phyloP scores from a whole-genome alignment of 768 basidiomycete genomes.

The Coprinopsis strossmayeri region DNA sequence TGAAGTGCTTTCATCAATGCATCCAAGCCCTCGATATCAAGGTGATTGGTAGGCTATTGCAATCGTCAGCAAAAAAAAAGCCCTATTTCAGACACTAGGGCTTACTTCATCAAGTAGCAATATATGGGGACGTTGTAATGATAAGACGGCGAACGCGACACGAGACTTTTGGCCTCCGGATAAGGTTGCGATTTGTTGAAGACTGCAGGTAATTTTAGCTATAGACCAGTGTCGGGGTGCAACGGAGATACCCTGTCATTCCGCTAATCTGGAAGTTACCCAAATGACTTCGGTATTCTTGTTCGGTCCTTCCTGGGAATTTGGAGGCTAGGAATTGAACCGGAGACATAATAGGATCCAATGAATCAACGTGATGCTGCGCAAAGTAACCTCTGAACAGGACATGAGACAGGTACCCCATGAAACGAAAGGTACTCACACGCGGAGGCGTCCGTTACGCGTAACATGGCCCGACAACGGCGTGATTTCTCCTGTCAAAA shows the following conservation, averaged over 20 bases:
- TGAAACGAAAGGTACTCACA: slow-evolving; percentile 42
- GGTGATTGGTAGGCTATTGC: slow-evolving; percentile 81
- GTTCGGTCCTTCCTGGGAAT: slow-evolving; percentile 92
- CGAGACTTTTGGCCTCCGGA: slow-evolving; percentile 96
- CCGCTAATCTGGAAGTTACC: slow-evolving; percentile 98
- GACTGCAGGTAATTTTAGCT: slow-evolving; percentile 31
- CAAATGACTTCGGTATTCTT: slow-evolving; percentile 92
- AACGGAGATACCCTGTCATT: slow-evolving; percentile 69
- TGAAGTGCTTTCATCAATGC: slow-evolving; percentile 82
- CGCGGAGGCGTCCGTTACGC: slow-evolving; percentile 85
- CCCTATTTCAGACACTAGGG: slow-evolving; percentile 4
- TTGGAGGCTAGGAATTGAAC: slow-evolving; percentile 89
- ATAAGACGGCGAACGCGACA: slow-evolving; percentile 86
- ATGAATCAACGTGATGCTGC: slow-evolving; percentile 93
- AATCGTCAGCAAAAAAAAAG: slow-evolving; percentile 1
- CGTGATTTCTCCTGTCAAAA: slow-evolving; percentile 78
- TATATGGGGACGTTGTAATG: slow-evolving; percentile 85
- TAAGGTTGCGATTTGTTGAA: slow-evolving; percentile 87
- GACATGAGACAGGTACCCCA: neutral
- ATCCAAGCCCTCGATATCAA: slow-evolving; percentile 97
- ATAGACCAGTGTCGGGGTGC: too few relatives aligned
- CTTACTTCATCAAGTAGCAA: slow-evolving; percentile 88
- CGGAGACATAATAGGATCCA: slow-evolving; percentile 79
- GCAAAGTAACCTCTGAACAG: slow-evolving; percentile 75
- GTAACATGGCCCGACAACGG: slow-evolving; percentile 75